Evolutionary conservation across 148 eudicot species (phyloP), one percentile per base, ranked within the genome.

Genomic region (Silene latifolia): DNA sequence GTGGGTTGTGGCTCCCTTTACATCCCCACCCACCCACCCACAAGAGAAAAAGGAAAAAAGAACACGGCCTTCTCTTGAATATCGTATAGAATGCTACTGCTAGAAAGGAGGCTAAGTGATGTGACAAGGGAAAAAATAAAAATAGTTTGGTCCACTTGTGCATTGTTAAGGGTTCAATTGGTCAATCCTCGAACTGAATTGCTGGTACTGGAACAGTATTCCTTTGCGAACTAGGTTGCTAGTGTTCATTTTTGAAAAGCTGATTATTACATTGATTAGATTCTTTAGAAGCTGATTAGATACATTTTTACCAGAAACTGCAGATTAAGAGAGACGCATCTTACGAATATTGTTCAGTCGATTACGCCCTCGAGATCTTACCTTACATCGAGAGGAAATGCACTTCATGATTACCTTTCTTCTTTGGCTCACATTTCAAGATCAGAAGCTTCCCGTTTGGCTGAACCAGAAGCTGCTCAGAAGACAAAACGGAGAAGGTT

Each of bases 401-500:
- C 87, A 25, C 78, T 83, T 74, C 88, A 80, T 73, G 93, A 91
- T 23, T 91, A 91, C 77, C 86, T 91, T 67, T 87, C 89, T 70
- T 83, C 91, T 24, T 82, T 94, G 83, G 84, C 93, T 80, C 96
- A 83, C 69, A 94, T 94, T 68, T 91, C 93, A 61, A 87, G 85
- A 80, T 86, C 80, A 67, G 98, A 92, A 85, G 74, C 86, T 75
- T 83, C 81, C 42, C 97, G 89, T 60, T 76, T 89, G 67, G 87
- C 93, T 65, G 84, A 67, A 19, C 25, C 15, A 20, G 71, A 84
- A 74, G 82, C 73, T 80, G 48, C 77, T 59, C 84, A 80, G 25
- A 85, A 77, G 32, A 79, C 83, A 19, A 86, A 75, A 62, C 84
- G 87, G 72, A 82, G 91, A 84, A 88, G 96, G 97, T 85, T 74